Evolutionary conservation across 805 yeast species (phyloP).

Genomic region (Yarrowia deformans): DNA sequence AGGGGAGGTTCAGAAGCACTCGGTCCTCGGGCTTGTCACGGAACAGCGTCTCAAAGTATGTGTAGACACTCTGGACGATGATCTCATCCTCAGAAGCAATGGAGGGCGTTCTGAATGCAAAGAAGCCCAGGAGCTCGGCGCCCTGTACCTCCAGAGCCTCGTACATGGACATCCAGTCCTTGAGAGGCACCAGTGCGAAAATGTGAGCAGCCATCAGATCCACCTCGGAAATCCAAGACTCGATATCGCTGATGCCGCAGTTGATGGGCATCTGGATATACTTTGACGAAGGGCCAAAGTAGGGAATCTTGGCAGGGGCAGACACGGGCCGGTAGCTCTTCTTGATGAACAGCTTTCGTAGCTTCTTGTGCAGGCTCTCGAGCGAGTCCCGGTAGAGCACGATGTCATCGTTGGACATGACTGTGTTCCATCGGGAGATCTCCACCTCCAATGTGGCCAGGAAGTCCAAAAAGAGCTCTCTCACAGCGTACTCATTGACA

Average conservation of each 20-base stretch:
- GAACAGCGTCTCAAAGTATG: slow-evolving; percentile 68
- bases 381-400: slow-evolving; percentile 46
- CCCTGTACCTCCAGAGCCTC: slow-evolving; percentile 76
- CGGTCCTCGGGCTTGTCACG: slow-evolving; percentile 55
- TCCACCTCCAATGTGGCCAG: slow-evolving; percentile 73
- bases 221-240: slow-evolving; percentile 66
- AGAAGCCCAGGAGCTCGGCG: slow-evolving; percentile 64
- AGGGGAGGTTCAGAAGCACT: slow-evolving; percentile 64
- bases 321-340: slow-evolving; percentile 50
- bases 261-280: slow-evolving; percentile 39
- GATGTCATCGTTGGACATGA: slow-evolving; percentile 32
- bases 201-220: slow-evolving; percentile 67
- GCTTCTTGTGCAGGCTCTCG: slow-evolving; percentile 61
- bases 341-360: slow-evolving; percentile 64
- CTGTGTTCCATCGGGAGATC: slow-evolving; percentile 51
- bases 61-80: slow-evolving; percentile 70
- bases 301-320: slow-evolving; percentile 45
- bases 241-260: slow-evolving; percentile 51
- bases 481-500: slow-evolving; percentile 68
- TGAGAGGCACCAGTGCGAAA: slow-evolving; percentile 62
- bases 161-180: slow-evolving; percentile 81
- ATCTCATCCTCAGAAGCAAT: slow-evolving; percentile 61
- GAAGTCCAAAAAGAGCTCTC: slow-evolving; percentile 66
- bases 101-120: slow-evolving; percentile 55
- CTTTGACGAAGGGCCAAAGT: slow-evolving; percentile 41